phyloP scores from a whole-genome alignment of 2,329 filamentous ascomycete genomes.

The Sarocladium oryzae region DNA sequence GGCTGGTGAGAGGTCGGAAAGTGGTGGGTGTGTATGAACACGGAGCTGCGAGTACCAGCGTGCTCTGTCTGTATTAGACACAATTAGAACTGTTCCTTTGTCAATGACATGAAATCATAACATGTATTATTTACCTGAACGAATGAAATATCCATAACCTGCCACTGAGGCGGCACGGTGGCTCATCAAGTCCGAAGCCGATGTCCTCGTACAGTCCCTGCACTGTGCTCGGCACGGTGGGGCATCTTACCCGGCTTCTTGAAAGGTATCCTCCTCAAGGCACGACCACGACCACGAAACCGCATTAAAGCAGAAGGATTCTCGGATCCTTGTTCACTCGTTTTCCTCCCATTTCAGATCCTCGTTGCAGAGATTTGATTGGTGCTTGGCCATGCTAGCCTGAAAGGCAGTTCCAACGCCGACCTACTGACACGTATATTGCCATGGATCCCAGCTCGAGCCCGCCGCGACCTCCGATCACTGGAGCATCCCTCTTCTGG shows the following conservation, averaged over 20 bases:
- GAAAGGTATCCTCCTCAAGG: background rate
- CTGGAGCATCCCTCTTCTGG: background rate
- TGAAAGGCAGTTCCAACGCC: background rate
- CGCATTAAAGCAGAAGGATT: background rate
- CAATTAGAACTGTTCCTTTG: constrained; percentile 12
- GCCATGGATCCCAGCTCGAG: background rate
- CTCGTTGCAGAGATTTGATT: too few species aligned
- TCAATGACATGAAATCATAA: constrained; percentile 9
- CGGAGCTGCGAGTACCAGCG: constrained; percentile 12
- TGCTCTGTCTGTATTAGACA: constrained; percentile 31
- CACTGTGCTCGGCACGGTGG: constrained; percentile 3
- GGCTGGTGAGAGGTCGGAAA: constrained; percentile 2
- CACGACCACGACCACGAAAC: background rate
- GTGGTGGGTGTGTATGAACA: constrained; percentile 20
- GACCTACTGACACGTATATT: background rate
- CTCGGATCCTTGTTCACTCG: background rate
- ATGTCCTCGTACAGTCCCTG: too few species aligned
- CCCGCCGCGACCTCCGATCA: background rate
- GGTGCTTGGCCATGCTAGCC: too few species aligned
- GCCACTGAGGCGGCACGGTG: too few species aligned
- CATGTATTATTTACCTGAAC: background rate
- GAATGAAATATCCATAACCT: background rate
- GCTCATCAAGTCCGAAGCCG: too few species aligned
- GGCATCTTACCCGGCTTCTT: background rate
- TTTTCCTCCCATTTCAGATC: background rate